Conservation (phyloP, 768 basidiomycete species). For the Termitomyces sp. region DNA sequence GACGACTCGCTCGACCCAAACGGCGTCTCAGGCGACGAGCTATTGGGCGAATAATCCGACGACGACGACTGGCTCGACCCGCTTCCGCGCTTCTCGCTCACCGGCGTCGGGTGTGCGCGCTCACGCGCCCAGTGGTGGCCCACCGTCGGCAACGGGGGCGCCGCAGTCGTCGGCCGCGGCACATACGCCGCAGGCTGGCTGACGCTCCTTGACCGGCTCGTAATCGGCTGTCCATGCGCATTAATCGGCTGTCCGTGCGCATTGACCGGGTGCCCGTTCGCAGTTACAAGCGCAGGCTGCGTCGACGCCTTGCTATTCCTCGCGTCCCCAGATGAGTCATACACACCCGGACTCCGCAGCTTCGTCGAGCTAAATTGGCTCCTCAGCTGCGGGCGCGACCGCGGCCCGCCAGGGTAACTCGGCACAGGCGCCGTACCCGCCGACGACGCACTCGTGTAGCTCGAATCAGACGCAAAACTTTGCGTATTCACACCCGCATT, state of each 20-base stretch:
- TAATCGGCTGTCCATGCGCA: conserved; percentile 25
- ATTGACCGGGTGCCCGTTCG: conserved; percentile 27
- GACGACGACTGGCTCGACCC: conserved; percentile 82
- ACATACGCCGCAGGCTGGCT: conserved; percentile 75
- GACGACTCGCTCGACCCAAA: conserved; percentile 90
- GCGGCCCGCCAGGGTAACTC: conserved; percentile 20
- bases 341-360: conserved; percentile 39
- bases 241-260: conserved; percentile 23
- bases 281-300: conserved; percentile 22
- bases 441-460: conserved; percentile 22
- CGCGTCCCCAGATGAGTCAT: conserved; percentile 42
- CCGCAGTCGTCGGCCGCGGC: conserved; percentile 50
- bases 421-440: conserved; percentile 15
- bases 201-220: conserved; percentile 67
- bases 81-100: conserved; percentile 70
- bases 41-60: conserved; percentile 82
- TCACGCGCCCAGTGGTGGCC: conserved; percentile 43
- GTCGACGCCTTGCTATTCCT: conserved; percentile 19
- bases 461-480: conserved; percentile 44
- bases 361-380: conserved; percentile 71
- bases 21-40: conserved; percentile 83
- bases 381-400: conserved; percentile 46
- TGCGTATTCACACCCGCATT: conserved; percentile 39
- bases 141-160: conserved; percentile 40
- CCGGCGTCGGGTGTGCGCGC: conserved; percentile 36